These are phyloP conservation scores for Osmozyma mogii DNA, from an alignment of 805 yeast genomes.

Conservation along the genomic window DNA sequence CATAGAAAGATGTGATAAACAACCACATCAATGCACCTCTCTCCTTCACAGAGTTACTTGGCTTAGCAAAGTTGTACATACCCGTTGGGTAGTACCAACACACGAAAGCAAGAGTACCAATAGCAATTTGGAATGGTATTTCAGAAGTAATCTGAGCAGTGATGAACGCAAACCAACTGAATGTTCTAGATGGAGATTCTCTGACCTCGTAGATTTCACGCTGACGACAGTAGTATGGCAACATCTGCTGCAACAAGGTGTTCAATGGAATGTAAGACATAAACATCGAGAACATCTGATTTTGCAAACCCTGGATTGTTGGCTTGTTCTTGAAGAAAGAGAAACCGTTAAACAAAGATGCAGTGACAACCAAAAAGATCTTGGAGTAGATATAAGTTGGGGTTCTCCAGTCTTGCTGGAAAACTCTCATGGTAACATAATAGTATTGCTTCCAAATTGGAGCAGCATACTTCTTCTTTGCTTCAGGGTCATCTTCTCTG, in stretches of 20 bases:
- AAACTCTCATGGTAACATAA: slow-evolving; percentile 12
- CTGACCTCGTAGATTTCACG: slow-evolving; percentile 41
- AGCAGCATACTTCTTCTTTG: slow-evolving; percentile 4
- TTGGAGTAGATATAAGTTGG: slow-evolving; percentile 59
- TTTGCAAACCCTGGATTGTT: slow-evolving; percentile 55
- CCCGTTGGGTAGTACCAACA: too few relatives aligned
- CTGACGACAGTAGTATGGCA: slow-evolving; percentile 36
- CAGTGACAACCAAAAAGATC: slow-evolving; percentile 42
- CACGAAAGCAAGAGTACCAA: slow-evolving; percentile 48
- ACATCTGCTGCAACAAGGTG: slow-evolving; percentile 33
- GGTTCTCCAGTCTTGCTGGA: slow-evolving; percentile 50
- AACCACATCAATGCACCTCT: background rate
- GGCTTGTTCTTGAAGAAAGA: slow-evolving; percentile 59
- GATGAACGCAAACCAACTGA: slow-evolving; percentile 36
- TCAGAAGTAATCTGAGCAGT: slow-evolving; percentile 37
- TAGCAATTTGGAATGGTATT: slow-evolving; percentile 36
- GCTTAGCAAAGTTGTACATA: slow-evolving; percentile 5
- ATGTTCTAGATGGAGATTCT: slow-evolving; percentile 37
- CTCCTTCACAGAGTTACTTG: background rate
- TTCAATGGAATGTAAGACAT: slow-evolving; percentile 34
- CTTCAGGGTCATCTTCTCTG: too few relatives aligned
- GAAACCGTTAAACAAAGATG: slow-evolving; percentile 64
- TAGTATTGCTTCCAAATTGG: slow-evolving; percentile 10
- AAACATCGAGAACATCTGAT: slow-evolving; percentile 50
- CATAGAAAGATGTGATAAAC: background rate